A percentile compares a stretch with the other conserved stretches of the same genome.
These are phyloP conservation scores for Capsicum rhomboideum DNA, from an alignment of 257 asterid genomes.

Conservation along the genomic window DNA sequence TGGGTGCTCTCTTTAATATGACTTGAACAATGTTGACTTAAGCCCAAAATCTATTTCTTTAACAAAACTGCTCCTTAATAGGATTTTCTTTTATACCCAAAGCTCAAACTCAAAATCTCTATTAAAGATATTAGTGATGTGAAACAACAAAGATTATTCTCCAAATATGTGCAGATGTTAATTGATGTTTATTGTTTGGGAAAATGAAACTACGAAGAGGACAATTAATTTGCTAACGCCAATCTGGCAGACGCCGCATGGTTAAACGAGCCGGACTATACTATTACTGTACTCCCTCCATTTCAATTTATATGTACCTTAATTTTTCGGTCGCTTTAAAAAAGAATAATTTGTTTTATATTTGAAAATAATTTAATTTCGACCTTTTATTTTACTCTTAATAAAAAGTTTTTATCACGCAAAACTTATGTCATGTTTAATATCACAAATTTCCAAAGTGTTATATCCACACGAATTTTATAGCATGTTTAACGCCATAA, in stretches of 20 bases:
- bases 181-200: background rate
- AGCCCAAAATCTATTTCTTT: too few relatives aligned
- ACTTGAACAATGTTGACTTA: too few relatives aligned
- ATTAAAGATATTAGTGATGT: background rate
- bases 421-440: too few relatives aligned
- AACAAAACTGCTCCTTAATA: too few relatives aligned
- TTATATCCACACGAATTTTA: too few relatives aligned
- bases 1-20: too few relatives aligned
- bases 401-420: background rate
- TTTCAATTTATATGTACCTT: background rate
- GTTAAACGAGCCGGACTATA: too few relatives aligned
- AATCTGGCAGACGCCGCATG: background rate
- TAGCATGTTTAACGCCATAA: too few relatives aligned
- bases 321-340: background rate
- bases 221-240: background rate
- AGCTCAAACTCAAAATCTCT: too few relatives aligned
- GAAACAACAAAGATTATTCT: background rate
- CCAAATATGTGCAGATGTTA: background rate
- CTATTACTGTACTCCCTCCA: background rate
- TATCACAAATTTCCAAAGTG: too few relatives aligned
- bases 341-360: too few relatives aligned
- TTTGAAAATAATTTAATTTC: background rate
- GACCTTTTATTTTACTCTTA: background rate
- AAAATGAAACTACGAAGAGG: background rate
- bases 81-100: too few relatives aligned